phyloP scores from a whole-genome alignment of 768 basidiomycete genomes.

The Heimioporus sp. region DNA sequence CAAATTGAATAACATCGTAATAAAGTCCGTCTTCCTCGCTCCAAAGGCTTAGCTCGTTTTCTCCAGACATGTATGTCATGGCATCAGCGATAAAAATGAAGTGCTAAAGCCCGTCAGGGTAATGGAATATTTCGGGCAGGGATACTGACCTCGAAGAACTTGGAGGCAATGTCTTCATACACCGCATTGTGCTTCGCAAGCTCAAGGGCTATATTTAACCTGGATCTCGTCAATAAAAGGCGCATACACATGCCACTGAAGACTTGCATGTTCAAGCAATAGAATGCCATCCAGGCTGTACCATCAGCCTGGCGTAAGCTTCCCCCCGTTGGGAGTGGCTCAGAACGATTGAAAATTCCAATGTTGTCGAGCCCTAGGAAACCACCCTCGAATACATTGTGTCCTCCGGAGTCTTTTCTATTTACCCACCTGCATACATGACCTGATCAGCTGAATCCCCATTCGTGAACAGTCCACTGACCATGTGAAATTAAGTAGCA shows the following conservation, averaged over 20 bases:
- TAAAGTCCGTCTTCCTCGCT: constrained; percentile 98
- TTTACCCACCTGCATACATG: constrained; percentile 83
- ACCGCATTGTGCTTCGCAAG: constrained; percentile 96
- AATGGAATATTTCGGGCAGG: background rate
- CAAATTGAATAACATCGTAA: constrained; percentile 95
- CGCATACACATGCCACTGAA: background rate
- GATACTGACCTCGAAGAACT: constrained; percentile 79
- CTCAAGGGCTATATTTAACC: constrained; percentile 96
- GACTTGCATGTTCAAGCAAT: constrained; percentile 88
- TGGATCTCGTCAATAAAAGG: constrained; percentile 27
- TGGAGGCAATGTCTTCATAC: constrained; percentile 99
- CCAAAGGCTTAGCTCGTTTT: constrained; percentile 83
- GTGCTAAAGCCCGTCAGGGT: constrained; percentile 51
- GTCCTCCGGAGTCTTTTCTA: constrained; percentile 91
- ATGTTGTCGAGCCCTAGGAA: constrained; percentile 99
- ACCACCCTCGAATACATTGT: constrained; percentile 97
- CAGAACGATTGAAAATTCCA: constrained; percentile 96
- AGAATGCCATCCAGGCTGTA: constrained; percentile 99
- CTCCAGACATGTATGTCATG: constrained; percentile 89
- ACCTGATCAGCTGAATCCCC: background rate
- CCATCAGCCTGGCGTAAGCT: constrained; percentile 95
- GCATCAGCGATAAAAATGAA: constrained; percentile 99
- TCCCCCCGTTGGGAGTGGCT: constrained; percentile 94
- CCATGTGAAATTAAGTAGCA: constrained; percentile 97
- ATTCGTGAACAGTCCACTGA: constrained; percentile 28